Base-by-base conservation (phyloP, 2,329 filamentous ascomycete species). In the Xylariaceae sp. region DNA sequence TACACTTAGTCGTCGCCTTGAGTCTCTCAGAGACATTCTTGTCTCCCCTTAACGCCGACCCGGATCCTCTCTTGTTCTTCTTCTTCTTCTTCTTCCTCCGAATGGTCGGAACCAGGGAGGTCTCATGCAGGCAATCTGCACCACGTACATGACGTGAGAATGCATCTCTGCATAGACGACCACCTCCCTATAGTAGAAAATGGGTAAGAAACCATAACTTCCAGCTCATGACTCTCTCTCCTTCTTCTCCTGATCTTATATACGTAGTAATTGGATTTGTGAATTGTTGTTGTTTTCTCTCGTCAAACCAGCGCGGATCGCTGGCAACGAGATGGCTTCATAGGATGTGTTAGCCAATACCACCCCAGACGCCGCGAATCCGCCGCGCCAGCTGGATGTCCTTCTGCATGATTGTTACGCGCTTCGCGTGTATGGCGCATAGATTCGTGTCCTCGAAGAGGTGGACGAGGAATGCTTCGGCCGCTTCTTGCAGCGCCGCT, bases 321-420 rank as follows among this genome's bases (percentile, higher is more conserved):
- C 42, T 10, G 10, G 4, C 23, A 13, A 59, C 58, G 48, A 15
- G 37, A 39, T 51, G n/a, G 18, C 23, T 30, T 30, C 23, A 30
- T 30, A 30, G 23, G 5, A 30, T 30, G 48, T 39, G 55, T 66
- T 64, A 76, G 75, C 88, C 76, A 77, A 80, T 67, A 4, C 88
- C 88, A 51, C 86, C 89, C 88, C 88, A 92, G 51, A 87, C 82
- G 10, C 89, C 89, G 55, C 89, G 81, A 76, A 93, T 92, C 66
- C 89, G 79, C 69, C 89, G 80, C 17, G 93, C 93, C 62, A 97
- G 83, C 77, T 97, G 93, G 69, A 99, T 96, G 75, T 97, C 94
- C 78, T 96, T 96, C 76, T 94, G 92, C 90, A 96, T 93, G 69
- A 97, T 96, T 45, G 93, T 97, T 56, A 97, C 92, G 73, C 93